Evolutionary conservation across 768 basidiomycete species (phyloP), one percentile per base, ranked within the genome.

Genomic region (Amanita fuliginea): DNA sequence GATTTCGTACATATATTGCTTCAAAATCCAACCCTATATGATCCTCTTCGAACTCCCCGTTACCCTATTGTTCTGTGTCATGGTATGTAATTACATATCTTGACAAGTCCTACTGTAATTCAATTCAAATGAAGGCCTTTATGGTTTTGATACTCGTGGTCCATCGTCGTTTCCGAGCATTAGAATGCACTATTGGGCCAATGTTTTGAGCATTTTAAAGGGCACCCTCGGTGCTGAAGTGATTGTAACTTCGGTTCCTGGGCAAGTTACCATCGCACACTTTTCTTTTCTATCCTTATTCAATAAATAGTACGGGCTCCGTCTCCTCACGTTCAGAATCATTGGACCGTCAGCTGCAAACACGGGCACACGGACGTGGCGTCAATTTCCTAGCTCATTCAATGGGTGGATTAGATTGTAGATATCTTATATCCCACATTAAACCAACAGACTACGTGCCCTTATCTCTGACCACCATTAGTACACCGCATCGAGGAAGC

Each of bases 381-480:
- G 67, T 98, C 58, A 99, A 99, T 62, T 81, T 99, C 54, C 72
- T 99, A 40, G 96, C 90, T 0, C 96, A 99, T 62, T 94, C 91
- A 6, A 99, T 99, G 96, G 95, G 95, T 16, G 95, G 95, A 0
- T 74, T 99, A 7, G 96, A 99, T 60, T 92, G 92, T 60, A 78
- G 96, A 45, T 82, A 97, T 61, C 72, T 99, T 14, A 94, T 98
- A 51, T 80, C 89, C 2, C 86, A 86, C 62, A 73, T 94, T 57
- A 77, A 78, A 54, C 92, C 95, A 0, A 73, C 67, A 8, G 81
- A 85, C 45, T 98, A 98, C 65, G 75, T 75, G 1, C 93, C 96
- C 1, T 65, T 92, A 26, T 93, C 90, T 6, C 68, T 99, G 51
- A 97, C 87, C 1, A 87, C 83, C 18, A 77, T 99, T 55, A 81